phyloP scores from a whole-genome alignment of 345 rosid genomes.

The Acer negundo region DNA sequence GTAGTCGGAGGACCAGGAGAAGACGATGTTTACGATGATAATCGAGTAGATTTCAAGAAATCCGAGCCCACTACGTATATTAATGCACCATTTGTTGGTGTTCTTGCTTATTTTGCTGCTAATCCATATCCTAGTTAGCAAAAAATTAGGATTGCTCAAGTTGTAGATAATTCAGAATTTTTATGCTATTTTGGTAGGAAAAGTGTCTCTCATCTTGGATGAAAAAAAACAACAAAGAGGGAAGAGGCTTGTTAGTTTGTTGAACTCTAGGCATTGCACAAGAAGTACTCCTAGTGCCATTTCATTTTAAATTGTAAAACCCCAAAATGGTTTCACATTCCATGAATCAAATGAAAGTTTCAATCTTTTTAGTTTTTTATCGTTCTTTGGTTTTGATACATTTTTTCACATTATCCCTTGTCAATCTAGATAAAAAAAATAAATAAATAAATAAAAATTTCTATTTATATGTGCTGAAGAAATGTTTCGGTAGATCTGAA shows the following conservation, averaged over 20 bases:
- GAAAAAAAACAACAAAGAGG: constrained; percentile 29
- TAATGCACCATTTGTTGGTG: constrained; percentile 96
- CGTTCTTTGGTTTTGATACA: not conserved
- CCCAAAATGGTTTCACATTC: not conserved
- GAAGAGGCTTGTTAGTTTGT: constrained; percentile 33
- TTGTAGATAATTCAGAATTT: constrained; percentile 17
- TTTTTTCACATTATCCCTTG: not conserved
- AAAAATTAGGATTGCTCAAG: not conserved
- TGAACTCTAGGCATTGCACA: constrained; percentile 7
- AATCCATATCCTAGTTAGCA: constrained; percentile 51
- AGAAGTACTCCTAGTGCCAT: constrained; percentile 12
- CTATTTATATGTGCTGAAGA: no score
- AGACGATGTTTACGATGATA: constrained; percentile 70
- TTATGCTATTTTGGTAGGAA: not conserved
- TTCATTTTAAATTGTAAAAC: not conserved
- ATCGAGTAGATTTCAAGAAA: constrained; percentile 68
- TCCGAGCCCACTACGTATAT: constrained; percentile 95
- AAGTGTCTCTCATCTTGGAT: constrained; percentile 51
- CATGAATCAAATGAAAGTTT: not conserved
- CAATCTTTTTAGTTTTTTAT: not conserved
- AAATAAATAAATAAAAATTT: no score
- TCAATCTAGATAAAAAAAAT: no score
- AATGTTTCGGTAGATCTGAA: no score
- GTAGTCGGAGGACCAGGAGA: constrained; percentile 86
- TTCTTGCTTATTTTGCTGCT: constrained; percentile 84